phyloP scores from a whole-genome alignment of 2,329 filamentous ascomycete genomes.

The Aspergillus novoparasiticus region DNA sequence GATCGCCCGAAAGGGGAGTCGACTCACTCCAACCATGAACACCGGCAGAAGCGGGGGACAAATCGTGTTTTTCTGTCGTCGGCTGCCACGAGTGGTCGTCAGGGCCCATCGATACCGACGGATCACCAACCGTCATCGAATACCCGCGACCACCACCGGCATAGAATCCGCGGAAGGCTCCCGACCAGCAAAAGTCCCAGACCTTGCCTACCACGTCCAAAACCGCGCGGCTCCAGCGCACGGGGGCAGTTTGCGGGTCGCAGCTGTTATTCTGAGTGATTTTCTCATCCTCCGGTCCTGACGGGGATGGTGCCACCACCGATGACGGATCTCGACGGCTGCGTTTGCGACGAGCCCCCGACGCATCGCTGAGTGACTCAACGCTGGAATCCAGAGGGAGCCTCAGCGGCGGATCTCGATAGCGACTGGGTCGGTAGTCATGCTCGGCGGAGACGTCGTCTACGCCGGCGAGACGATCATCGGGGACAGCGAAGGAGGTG shows the following conservation, averaged over 20 bases:
- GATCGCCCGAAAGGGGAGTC: conserved; percentile 58
- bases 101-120: background rate
- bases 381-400: conserved; percentile 31
- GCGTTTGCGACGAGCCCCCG: conserved; percentile 33
- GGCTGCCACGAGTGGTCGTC: conserved; percentile 8
- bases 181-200: conserved; percentile 77
- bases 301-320: conserved; percentile 24
- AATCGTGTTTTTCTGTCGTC: conserved; percentile 24
- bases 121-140: conserved; percentile 47
- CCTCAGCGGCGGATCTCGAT: conserved; percentile 33
- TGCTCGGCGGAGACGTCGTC: conserved; percentile 7
- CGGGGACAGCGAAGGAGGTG: conserved; percentile 40
- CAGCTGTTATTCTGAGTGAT: conserved; percentile 6
- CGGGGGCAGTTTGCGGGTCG: conserved; percentile 18
- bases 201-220: conserved; percentile 63
- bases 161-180: conserved; percentile 79
- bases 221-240: conserved; percentile 45
- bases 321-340: conserved; percentile 35
- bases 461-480: conserved; percentile 10
- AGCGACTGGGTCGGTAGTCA: conserved; percentile 46
- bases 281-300: conserved; percentile 21
- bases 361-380: conserved; percentile 25
- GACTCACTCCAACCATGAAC: conserved; percentile 23
- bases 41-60: conserved; percentile 31
- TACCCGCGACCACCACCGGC: conserved; percentile 80